Base-by-base conservation (phyloP, 2,329 filamentous ascomycete species). In the Exophiala xenobiotica region DNA sequence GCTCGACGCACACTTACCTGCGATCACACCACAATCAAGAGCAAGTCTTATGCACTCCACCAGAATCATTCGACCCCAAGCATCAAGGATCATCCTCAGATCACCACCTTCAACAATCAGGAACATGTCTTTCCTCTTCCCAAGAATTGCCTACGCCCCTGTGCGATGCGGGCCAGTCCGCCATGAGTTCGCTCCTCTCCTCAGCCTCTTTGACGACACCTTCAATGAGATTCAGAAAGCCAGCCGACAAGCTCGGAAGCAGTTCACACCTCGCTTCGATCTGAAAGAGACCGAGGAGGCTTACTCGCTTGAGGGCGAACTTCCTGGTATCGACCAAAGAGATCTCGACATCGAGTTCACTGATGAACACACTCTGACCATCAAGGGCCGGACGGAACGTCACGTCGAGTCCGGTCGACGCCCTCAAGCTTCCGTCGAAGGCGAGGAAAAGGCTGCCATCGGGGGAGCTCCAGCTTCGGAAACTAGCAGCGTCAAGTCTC, bases 281-380 rank as follows among this genome's bases (percentile, higher is more conserved):
- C 66, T 77, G 39, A 69, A 70, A 49, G 75, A 78, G 61, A 68
- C 63, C 20, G 64, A 68, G 2, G 66, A 73, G 1, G 62, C 68
- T 33, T 78, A 77, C 61, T 59, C 71, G 52, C 67, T 78, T 8
- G 72, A 77, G 43, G 74, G 74, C 16, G 75, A 78, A 48, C 63
- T 78, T 1, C 74, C 75, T 2, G 75, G 75, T 11, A 64, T 77
- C 49, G 64, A 66, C 19, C 70, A 75, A 60, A 69, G 74, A 54
- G 67, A 75, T 48, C 62, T 78, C 43, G 66, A 71, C 48, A 72
- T 78, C 44, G 73, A 76, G 50, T 77, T 77, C 61, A 64, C 69
- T 46, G 74, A 78, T 52, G 63, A 70, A 7, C 69, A 74, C 35
- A 78, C 74, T 6, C 64, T 78, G 19, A 66, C 71, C 46, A 67